A percentile compares a stretch with the other conserved stretches of the same genome.
Conservation (phyloP, 2,329 filamentous ascomycete genomes). For the Pyricularia sp. region DNA sequence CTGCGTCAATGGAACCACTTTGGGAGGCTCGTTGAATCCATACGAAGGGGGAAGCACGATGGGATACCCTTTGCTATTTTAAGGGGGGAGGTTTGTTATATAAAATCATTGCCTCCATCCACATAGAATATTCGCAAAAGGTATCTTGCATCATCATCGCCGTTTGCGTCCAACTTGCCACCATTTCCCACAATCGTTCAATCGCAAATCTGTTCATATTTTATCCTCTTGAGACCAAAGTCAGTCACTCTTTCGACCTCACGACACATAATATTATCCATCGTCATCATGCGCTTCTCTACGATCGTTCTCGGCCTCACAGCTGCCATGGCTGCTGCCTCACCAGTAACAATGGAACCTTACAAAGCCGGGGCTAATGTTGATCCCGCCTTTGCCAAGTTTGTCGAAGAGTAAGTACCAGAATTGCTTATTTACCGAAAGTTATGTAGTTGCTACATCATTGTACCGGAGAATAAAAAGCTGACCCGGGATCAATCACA, state of each 20-base stretch:
- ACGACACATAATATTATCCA: not conserved
- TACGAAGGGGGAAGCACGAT: too few relatives aligned
- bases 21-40: too few relatives aligned
- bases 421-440: not conserved
- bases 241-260: not conserved
- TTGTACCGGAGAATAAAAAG: not conserved
- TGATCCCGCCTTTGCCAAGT: constrained; percentile 7
- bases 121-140: too few relatives aligned
- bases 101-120: not conserved
- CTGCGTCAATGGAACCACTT: not conserved
- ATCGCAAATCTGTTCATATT: not conserved
- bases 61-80: too few relatives aligned
- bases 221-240: not conserved
- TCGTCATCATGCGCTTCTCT: not conserved
- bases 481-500: too few relatives aligned
- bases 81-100: not conserved
- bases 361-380: constrained; percentile 7
- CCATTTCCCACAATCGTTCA: not conserved
- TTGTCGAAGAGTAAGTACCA: constrained; percentile 2
- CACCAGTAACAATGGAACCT: constrained; percentile 7
- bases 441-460: too few relatives aligned
- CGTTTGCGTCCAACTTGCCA: not conserved
- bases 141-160: too few relatives aligned
- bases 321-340: constrained; percentile 2
- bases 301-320: not conserved